Evolutionary conservation across 176 grass and related monocot genomes (phyloP), one percentile per base, ranked within the genome.

Genomic region (Thalia dealbata): DNA sequence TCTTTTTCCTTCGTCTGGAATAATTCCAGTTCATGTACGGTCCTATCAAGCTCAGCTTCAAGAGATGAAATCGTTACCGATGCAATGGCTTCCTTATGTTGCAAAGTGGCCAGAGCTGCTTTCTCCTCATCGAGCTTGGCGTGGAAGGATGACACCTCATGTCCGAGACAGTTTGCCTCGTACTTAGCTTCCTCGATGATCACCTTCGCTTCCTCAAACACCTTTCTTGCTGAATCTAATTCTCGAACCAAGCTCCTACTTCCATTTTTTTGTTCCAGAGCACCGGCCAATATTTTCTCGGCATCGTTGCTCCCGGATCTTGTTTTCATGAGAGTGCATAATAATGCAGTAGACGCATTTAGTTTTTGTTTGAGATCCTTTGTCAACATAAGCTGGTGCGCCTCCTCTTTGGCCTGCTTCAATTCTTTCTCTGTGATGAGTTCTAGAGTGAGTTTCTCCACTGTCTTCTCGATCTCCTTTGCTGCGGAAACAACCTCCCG

Each of bases 321-420:
- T 54, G 84, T 27, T 23, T 50, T 79, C 67, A 66, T 88, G 14
- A 82, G 65, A 44, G 80, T 78, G 10, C 81, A 70, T 45, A 96
- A 63, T 63, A 91, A 71, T 55, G 32, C 54, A 10, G 76, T 80
- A 48, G 88, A 63, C 10, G 52, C n/a, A 63, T 88, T 62, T 28
- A 88, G 44, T 60, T 88, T 82, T 41, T 42, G 83, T 78, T 91
- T 74, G 60, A 91, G 55, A 42, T 91, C 78, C 58, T 88, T 82
- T 43, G 81, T 44, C 50, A 66, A 86, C 61, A 71, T 80, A 82
- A 91, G 66, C 61, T 84, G 83, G 24, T 78, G 75, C 69, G 86
- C 42, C 54, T 88, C 81, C 70, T 88, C 79, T 58, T 81, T 81
- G 50, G 82, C 81, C 64, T 44, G 42, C 42, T 44, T 44, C 42